Conservation (phyloP, 2,329 filamentous ascomycete genomes). For the Aureobasidium pullulans region DNA sequence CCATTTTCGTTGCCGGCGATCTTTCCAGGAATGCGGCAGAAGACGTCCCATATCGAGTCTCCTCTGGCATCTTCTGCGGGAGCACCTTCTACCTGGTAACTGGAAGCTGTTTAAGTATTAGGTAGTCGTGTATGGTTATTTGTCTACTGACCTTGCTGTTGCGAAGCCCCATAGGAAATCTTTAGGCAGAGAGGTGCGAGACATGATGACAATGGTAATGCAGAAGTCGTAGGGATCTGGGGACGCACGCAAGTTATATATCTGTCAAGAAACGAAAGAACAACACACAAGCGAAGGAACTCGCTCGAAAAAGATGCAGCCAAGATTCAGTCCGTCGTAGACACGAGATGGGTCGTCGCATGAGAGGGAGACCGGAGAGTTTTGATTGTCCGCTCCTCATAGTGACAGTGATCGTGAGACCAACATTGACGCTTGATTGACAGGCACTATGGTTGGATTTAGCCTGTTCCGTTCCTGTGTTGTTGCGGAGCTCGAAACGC, state of each 20-base stretch:
- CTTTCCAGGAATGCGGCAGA: constrained; percentile 72
- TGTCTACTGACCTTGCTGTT: constrained; percentile 47
- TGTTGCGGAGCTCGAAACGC: background rate
- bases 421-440: background rate
- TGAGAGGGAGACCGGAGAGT: background rate
- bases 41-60: constrained; percentile 85
- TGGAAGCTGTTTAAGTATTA: constrained; percentile 29
- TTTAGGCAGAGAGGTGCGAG: constrained; percentile 20
- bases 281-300: background rate
- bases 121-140: background rate
- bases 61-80: constrained; percentile 67
- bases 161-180: constrained; percentile 54
- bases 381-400: background rate
- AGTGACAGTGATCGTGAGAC: background rate
- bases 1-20: constrained; percentile 72
- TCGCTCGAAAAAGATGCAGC: constrained; percentile 48
- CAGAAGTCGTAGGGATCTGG: background rate
- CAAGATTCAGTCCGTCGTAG: background rate
- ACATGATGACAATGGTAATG: background rate
- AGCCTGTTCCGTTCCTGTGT: background rate
- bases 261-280: no score
- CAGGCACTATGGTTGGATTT: background rate
- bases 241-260: background rate
- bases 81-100: constrained; percentile 82
- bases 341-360: background rate